phyloP scores from a whole-genome alignment of 345 rosid genomes.

The Rubroshorea leprosula region DNA sequence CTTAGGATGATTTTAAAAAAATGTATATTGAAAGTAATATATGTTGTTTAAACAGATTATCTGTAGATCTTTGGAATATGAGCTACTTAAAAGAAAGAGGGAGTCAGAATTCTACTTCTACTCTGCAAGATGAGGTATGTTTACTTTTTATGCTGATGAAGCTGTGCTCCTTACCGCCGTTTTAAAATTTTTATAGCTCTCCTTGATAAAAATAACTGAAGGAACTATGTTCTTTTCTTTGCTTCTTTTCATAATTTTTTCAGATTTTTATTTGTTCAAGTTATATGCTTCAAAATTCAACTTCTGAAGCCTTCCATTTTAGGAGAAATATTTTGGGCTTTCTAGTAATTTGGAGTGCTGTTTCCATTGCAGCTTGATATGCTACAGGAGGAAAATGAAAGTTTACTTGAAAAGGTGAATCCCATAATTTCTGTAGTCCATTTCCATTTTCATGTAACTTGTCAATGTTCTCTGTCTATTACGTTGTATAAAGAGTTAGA shows the following conservation, averaged over 20 bases:
- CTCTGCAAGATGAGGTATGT: constrained; percentile 80
- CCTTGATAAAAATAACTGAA: background rate
- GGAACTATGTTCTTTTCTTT: background rate
- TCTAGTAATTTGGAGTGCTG: constrained; percentile 10
- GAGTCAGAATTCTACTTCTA: constrained; percentile 51
- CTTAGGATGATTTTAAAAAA: background rate
- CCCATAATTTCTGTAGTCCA: constrained; percentile 10
- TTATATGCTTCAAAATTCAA: background rate
- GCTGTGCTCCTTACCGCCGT: constrained; percentile 8
- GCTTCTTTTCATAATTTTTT: constrained; percentile 1
- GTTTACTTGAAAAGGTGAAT: constrained; percentile 53
- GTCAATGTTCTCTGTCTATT: background rate
- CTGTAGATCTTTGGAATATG: constrained; percentile 50
- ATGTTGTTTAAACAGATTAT: constrained; percentile 38
- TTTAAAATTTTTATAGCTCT: background rate
- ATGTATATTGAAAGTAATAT: constrained; percentile 5
- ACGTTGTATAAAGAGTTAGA: background rate
- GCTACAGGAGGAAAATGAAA: constrained; percentile 67
- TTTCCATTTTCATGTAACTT: constrained; percentile 9
- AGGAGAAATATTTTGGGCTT: background rate
- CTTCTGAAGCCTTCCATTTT: background rate
- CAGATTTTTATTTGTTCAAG: background rate
- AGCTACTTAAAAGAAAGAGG: constrained; percentile 45
- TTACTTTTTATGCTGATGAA: constrained; percentile 10
- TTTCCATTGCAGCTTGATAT: constrained; percentile 65